Evolutionary conservation across 441 rosid species (phyloP).

Genomic region (Biscutella auriculata): DNA sequence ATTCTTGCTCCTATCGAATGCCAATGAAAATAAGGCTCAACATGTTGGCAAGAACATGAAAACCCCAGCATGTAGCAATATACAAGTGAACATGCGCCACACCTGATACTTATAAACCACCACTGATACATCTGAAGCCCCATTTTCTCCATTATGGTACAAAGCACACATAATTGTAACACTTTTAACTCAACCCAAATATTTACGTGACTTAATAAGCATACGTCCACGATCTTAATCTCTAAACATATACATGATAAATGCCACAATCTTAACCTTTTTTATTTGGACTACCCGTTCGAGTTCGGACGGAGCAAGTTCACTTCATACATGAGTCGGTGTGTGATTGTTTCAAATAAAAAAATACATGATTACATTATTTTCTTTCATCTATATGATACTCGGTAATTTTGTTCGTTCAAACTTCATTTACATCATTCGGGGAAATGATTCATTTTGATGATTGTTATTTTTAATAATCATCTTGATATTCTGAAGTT

Average conservation of each 20-base stretch:
- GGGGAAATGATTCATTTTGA: too few species aligned
- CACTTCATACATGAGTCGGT: too few species aligned
- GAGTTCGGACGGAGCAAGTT: too few species aligned
- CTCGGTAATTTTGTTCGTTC: too few species aligned
- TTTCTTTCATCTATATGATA: too few species aligned
- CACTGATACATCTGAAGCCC: slow-evolving; percentile 48
- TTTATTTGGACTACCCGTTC: too few species aligned
- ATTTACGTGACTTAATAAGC: neutral
- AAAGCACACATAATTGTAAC: neutral
- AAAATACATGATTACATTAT: too few species aligned
- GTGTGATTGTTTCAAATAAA: too few species aligned
- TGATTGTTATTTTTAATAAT: too few species aligned
- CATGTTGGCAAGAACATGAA: slow-evolving; percentile 90
- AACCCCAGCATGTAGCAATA: slow-evolving; percentile 92
- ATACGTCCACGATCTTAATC: neutral
- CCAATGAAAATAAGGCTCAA: slow-evolving; percentile 83
- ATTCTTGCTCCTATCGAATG: slow-evolving; percentile 83
- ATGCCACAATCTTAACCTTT: too few species aligned
- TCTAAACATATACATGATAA: neutral
- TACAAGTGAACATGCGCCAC: slow-evolving; percentile 76
- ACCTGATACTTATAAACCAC: slow-evolving; percentile 43
- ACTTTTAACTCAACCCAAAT: neutral
- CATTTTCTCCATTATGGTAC: slow-evolving; percentile 57
- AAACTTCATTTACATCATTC: too few species aligned
- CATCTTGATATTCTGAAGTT: too few species aligned